These are phyloP conservation scores for Trichoderma atrobrunneum DNA, from an alignment of 2,329 filamentous ascomycete genomes.

Conservation along the genomic window DNA sequence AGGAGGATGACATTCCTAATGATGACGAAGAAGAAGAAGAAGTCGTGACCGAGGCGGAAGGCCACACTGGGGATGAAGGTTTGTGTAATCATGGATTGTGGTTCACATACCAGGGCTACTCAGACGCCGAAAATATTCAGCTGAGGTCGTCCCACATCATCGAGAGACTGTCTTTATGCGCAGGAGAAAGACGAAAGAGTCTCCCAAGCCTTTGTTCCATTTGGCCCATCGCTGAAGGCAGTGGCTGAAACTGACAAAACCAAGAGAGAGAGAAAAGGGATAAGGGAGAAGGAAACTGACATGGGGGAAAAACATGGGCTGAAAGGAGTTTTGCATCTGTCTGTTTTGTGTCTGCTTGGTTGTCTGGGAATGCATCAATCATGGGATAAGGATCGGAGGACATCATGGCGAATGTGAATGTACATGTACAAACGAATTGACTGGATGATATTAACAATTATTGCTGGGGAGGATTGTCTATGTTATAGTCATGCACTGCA, in stretches of 20 bases:
- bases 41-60: neutral
- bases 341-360: neutral
- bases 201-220: constrained; percentile 29
- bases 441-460: constrained; percentile 17
- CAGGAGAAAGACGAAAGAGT: constrained; percentile 28
- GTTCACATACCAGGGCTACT: neutral
- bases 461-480: constrained; percentile 7
- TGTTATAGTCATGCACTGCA: constrained; percentile 12
- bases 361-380: neutral
- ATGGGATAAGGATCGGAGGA: neutral
- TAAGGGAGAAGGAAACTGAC: neutral
- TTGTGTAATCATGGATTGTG: constrained; percentile 19
- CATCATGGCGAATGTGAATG: neutral
- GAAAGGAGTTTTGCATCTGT: neutral
- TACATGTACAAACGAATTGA: constrained; percentile 1
- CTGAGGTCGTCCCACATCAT: neutral
- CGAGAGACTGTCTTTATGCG: neutral
- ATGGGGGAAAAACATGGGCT: neutral
- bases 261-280: neutral
- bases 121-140: neutral
- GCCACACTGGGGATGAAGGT: neutral
- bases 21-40: constrained; percentile 13
- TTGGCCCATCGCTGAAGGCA: constrained; percentile 24
- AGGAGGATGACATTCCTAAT: neutral
- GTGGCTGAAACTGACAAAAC: neutral